Evolutionary conservation across 495 filamentous ascomycete species (phyloP), one percentile per base, ranked within the genome.

Genomic region (Penicillium egyptiacum): DNA sequence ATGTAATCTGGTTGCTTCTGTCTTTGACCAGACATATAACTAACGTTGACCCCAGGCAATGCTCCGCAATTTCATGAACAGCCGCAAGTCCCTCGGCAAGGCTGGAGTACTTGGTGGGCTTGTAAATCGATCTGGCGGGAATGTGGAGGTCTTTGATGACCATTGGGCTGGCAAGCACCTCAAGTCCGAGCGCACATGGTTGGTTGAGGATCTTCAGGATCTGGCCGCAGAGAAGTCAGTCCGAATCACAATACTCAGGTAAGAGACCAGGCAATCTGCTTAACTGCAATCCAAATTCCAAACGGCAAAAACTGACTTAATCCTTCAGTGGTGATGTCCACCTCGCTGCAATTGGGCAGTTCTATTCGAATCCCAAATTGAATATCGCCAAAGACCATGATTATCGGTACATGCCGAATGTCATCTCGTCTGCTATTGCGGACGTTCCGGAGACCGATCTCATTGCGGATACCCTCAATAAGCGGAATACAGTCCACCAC

Each of bases 91-190:
- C 5, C 76, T 98, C 6, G 89, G 90, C 30, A 90, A 91, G 56
- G 78, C 86, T 45, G 92, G 92, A 7, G 72, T 95, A 66, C 80
- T 98, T 42, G 89, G 91, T 28, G 82, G 85, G 7, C 81, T 97
- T 46, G 75, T 96, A 17, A 97, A 96, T 71, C 88, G 85, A 53
- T 90, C 95, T 64, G 92, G 96, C 65, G 92, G 90, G 51, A 92
- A 90, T 42, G 89, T 96, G 6, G 95, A 97, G 71, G 89, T 98
- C 16, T 79, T 96, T 26, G 94, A 98, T 72, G 94, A 98, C 70
- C 93, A 98, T 66, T 98, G 94, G 94, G 96, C 94, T 3, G 92
- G 94, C 20, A 95, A 90, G 63, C 87, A 91, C 65, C 91, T 96
- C 72, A 98, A 98, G 67, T 71, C 76, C 11, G 94, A 98, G 74